Percentiles rank a stretch among this genome's conserved stretches.
Evolutionary conservation across 805 yeast species (phyloP).

Genomic region (Saccharomycopsis fodiens): DNA sequence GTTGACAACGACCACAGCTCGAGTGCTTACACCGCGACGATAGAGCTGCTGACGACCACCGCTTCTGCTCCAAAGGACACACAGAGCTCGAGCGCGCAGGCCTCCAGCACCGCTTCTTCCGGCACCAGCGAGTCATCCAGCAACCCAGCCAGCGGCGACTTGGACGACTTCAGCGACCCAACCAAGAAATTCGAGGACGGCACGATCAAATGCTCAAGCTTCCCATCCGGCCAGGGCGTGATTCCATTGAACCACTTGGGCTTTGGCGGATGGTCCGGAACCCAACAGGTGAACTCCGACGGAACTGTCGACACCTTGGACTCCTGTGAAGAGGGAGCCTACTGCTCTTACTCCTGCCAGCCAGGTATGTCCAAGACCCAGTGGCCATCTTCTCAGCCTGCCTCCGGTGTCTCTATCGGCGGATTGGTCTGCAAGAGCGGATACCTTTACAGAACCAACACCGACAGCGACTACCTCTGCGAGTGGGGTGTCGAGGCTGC

Average conservation of each 20-base stretch:
- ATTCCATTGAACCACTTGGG: conserved; percentile 50
- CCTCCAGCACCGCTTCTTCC: conserved; percentile 26
- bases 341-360: conserved; percentile 74
- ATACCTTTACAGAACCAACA: conserved; percentile 53
- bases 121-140: conserved; percentile 18
- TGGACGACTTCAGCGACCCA: conserved; percentile 42
- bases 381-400: conserved; percentile 65
- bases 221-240: conserved; percentile 75
- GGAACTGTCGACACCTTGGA: conserved; percentile 49
- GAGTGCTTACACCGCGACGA: neutral
- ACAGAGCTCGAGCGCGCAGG: conserved; percentile 28
- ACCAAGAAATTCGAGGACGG: conserved; percentile 59
- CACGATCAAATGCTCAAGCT: conserved; percentile 53
- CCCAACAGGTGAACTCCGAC: conserved; percentile 47
- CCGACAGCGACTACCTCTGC: conserved; percentile 47
- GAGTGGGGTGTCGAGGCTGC: conserved; percentile 57
- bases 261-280: conserved; percentile 40
- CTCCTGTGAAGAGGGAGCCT: conserved; percentile 56
- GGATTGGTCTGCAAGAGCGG: conserved; percentile 61
- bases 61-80: conserved; percentile 39
- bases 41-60: conserved; percentile 32
- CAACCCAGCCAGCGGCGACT: conserved; percentile 37
- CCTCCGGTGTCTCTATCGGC: conserved; percentile 64
- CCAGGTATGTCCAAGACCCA: conserved; percentile 78
- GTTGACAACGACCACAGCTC: conserved; percentile 27